Evolutionary conservation across 1,284 basidiomycete species (phyloP).

Genomic region (Pseudomicrostroma phylloplanum): DNA sequence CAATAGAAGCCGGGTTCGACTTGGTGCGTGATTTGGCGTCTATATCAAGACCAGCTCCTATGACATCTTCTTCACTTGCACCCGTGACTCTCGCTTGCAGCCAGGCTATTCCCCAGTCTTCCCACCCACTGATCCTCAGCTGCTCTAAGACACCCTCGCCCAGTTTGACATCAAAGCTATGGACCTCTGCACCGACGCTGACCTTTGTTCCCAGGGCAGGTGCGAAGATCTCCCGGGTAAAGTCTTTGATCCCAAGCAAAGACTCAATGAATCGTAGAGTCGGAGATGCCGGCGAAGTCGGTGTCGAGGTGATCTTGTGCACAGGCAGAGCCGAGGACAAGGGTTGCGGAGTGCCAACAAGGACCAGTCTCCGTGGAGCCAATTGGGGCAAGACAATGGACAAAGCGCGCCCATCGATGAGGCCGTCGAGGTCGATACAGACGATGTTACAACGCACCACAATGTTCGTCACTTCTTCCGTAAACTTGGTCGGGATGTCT

Average conservation of each 20-base stretch:
- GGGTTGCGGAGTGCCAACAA: constrained; percentile 29
- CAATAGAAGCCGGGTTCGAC: background rate
- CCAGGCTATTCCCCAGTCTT: constrained; percentile 62
- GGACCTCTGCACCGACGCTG: constrained; percentile 89
- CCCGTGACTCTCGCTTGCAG: background rate
- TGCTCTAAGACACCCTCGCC: constrained; percentile 76
- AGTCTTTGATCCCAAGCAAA: constrained; percentile 43
- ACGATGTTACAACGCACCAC: constrained; percentile 76
- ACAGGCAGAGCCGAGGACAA: background rate
- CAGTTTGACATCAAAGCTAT: constrained; percentile 85
- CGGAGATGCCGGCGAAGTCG: background rate
- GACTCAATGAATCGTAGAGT: background rate
- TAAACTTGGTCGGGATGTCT: constrained; percentile 86
- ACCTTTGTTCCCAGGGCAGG: constrained; percentile 68
- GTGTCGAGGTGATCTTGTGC: too few relatives aligned
- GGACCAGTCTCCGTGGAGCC: constrained; percentile 64
- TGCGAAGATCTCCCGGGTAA: constrained; percentile 84
- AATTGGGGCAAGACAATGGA: constrained; percentile 95
- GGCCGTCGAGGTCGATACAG: constrained; percentile 89
- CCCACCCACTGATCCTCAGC: constrained; percentile 87
- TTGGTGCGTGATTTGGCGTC: background rate
- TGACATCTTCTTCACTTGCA: background rate
- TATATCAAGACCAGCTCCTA: background rate
- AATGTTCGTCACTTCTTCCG: constrained; percentile 67
- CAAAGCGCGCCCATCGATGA: constrained; percentile 91